Conservation (phyloP, 352 stramenopile genomes). For the Pythium apleroticum region DNA sequence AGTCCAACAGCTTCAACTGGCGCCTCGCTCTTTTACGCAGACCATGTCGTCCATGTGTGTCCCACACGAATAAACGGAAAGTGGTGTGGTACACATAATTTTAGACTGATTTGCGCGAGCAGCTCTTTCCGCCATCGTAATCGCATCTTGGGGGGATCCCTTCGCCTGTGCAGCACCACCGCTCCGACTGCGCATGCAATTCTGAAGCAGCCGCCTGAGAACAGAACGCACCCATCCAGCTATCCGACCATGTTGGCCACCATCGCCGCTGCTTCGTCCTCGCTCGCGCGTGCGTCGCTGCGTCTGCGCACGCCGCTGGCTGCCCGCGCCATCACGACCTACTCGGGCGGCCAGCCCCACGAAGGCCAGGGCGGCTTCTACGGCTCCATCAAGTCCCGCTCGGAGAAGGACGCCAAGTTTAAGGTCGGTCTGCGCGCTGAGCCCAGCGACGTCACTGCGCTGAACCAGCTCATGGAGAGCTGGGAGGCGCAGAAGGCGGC, state of each 20-base stretch:
- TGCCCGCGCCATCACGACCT: constrained; percentile 58
- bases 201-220: constrained; percentile 13
- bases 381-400: constrained; percentile 79
- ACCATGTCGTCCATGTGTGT: neutral
- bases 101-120: neutral
- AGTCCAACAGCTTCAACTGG: neutral
- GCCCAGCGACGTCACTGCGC: constrained; percentile 51
- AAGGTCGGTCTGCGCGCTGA: constrained; percentile 64
- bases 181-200: constrained; percentile 4
- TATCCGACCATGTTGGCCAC: constrained; percentile 14
- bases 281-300: constrained; percentile 9
- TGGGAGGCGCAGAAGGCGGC: constrained; percentile 44
- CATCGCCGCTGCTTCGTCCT: constrained; percentile 4
- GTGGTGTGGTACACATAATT: neutral
- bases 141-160: neutral
- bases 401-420: constrained; percentile 65
- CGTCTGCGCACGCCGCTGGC: neutral
- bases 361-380: constrained; percentile 92
- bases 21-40: neutral
- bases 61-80: neutral
- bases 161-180: neutral
- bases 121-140: neutral
- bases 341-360: constrained; percentile 86
- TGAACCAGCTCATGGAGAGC: constrained; percentile 60
- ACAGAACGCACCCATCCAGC: neutral